A percentile compares a stretch with the other conserved stretches of the same genome.
Conservation (phyloP, 163 green algal genomes). For the Scenedesmus sp. region DNA sequence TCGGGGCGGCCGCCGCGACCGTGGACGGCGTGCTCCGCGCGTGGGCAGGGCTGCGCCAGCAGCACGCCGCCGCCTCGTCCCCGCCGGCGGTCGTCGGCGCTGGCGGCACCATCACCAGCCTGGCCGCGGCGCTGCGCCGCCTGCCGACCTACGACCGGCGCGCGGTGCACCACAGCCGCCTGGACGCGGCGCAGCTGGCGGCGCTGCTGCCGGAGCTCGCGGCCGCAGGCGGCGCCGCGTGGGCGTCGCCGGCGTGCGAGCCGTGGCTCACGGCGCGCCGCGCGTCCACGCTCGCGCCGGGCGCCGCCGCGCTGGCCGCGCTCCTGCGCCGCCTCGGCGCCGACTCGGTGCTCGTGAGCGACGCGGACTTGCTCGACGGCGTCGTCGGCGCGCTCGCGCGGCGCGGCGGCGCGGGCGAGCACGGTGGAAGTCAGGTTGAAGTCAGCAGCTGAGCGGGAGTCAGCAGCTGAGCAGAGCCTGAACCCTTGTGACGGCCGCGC, state of each 20-base stretch:
- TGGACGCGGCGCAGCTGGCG: constrained; percentile 4
- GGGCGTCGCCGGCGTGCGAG: neutral
- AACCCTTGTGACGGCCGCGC: too few species aligned
- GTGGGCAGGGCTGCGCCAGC: neutral
- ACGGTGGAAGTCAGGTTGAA: too few species aligned
- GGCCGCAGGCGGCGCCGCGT: neutral
- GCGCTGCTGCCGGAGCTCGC: constrained; percentile 2
- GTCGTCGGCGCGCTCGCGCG: too few species aligned
- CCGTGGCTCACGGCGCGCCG: constrained; percentile 33
- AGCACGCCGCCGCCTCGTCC: neutral
- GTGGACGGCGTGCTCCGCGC: neutral
- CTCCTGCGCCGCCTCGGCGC: constrained; percentile 42
- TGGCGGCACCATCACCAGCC: constrained; percentile 33
- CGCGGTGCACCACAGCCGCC: constrained; percentile 11
- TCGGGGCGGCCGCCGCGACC: neutral
- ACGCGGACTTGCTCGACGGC: constrained; percentile 41
- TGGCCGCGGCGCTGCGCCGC: constrained; percentile 15
- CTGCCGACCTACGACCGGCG: constrained; percentile 6
- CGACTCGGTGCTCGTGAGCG: constrained; percentile 12
- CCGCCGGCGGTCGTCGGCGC: constrained; percentile 11
- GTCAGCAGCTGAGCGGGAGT: too few species aligned
- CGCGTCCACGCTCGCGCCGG: constrained; percentile 5
- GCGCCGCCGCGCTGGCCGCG: constrained; percentile 34
- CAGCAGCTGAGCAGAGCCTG: too few species aligned
- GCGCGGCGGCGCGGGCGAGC: too few species aligned